Conservation (phyloP, 495 filamentous ascomycete genomes). For the Recurvomyces mirabilis region DNA sequence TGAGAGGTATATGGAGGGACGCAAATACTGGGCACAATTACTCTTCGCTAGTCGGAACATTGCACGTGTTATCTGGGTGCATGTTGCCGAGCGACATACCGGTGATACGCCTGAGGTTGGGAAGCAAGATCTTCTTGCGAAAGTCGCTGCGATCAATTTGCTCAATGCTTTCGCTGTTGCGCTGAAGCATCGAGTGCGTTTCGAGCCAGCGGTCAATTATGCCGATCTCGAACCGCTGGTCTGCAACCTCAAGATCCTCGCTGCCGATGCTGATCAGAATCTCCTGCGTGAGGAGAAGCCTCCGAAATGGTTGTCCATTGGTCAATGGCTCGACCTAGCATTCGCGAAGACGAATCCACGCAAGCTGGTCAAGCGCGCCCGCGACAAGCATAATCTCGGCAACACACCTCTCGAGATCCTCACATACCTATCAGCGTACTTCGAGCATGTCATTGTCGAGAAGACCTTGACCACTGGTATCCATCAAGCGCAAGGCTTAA, state of each 20-base stretch:
- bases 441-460: conserved; percentile 29
- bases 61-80: conserved; percentile 69
- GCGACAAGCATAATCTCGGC: conserved; percentile 29
- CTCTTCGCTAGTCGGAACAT: conserved; percentile 62
- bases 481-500: conserved; percentile 22
- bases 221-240: conserved; percentile 50
- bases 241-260: conserved; percentile 55
- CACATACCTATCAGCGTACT: conserved; percentile 25
- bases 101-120: conserved; percentile 35
- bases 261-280: conserved; percentile 50
- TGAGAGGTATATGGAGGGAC: conserved; percentile 63
- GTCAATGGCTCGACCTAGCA: conserved; percentile 24
- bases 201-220: conserved; percentile 74
- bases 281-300: conserved; percentile 6
- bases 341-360: conserved; percentile 28
- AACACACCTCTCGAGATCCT: conserved; percentile 29
- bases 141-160: conserved; percentile 70
- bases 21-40: conserved; percentile 67
- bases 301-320: conserved; percentile 14
- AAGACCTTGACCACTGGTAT: conserved; percentile 41
- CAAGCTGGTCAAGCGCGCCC: conserved; percentile 25
- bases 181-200: conserved; percentile 78
- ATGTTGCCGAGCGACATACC: conserved; percentile 50
- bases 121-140: conserved; percentile 61
- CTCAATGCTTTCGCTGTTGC: conserved; percentile 65